Evolutionary conservation across 2,329 filamentous ascomycete genomes (phyloP).

Genomic region (Onygena corvina): DNA sequence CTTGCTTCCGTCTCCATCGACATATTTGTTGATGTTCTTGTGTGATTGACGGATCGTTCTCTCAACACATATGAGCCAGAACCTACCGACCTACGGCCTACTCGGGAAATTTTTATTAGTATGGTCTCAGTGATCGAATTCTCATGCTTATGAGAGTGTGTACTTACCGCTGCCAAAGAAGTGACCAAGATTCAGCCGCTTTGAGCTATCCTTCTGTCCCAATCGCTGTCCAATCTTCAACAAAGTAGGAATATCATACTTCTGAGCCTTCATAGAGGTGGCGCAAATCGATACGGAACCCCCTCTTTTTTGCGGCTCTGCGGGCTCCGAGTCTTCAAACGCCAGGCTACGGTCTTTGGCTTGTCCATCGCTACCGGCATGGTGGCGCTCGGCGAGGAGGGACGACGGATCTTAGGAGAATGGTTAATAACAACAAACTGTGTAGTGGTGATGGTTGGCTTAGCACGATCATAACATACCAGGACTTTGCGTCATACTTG

Average conservation of each 20-base stretch:
- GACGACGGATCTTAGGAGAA: neutral
- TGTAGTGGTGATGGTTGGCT: too few relatives aligned
- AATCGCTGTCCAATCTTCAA: constrained; percentile 23
- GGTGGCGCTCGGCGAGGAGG: neutral
- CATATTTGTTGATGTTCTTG: constrained; percentile 17
- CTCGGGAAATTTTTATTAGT: too few relatives aligned
- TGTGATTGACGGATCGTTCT: constrained; percentile 21
- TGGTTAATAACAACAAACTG: neutral
- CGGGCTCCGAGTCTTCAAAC: neutral
- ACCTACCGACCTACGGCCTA: constrained; percentile 7
- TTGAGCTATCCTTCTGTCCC: neutral
- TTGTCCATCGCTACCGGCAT: neutral
- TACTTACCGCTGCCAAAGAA: neutral
- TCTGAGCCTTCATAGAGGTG: constrained; percentile 13
- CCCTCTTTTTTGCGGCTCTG: neutral
- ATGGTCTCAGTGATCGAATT: too few relatives aligned
- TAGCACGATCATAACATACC: neutral
- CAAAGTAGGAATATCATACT: constrained; percentile 31
- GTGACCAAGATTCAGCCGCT: neutral
- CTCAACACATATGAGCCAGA: constrained; percentile 17
- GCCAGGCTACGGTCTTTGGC: neutral
- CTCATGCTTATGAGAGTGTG: neutral
- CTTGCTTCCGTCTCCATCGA: constrained; percentile 18
- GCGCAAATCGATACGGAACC: neutral
- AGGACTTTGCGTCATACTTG: neutral